These are phyloP conservation scores for Fraxinus velutina DNA, from an alignment of 305 asterid genomes.

Conservation along the genomic window DNA sequence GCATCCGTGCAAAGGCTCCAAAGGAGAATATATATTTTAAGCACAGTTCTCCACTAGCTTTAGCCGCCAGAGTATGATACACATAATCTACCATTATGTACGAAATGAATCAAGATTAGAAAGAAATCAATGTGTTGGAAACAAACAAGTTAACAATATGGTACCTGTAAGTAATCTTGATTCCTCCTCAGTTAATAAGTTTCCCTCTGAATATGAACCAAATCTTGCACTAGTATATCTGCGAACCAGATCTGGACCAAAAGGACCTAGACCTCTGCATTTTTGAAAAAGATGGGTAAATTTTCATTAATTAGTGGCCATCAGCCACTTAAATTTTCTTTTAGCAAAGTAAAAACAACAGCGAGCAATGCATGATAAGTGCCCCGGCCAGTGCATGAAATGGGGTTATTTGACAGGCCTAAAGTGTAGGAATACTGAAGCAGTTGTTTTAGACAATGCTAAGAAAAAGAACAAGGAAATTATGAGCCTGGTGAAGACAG, in stretches of 20 bases:
- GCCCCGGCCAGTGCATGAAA: neutral
- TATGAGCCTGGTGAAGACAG: neutral
- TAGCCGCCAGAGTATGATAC: slow-evolving; percentile 79
- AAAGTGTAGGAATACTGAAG: neutral
- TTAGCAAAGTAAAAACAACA: neutral
- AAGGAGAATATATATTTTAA: slow-evolving; percentile 69
- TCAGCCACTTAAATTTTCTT: neutral
- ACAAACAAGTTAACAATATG: slow-evolving; percentile 1
- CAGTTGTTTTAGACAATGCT: neutral
- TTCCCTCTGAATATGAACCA: slow-evolving; percentile 49
- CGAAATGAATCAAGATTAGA: slow-evolving; percentile 22
- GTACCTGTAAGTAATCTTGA: slow-evolving; percentile 67
- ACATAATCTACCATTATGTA: slow-evolving; percentile 47
- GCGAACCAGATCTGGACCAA: slow-evolving; percentile 71
- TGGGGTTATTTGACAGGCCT: neutral
- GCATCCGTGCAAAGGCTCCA: slow-evolving; percentile 73
- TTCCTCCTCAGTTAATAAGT: slow-evolving; percentile 52
- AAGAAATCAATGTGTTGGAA: slow-evolving; percentile 12
- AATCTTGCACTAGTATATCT: slow-evolving; percentile 65
- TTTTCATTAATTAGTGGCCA: neutral
- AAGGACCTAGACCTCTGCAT: slow-evolving; percentile 78
- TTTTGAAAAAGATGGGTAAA: neutral
- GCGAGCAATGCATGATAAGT: neutral
- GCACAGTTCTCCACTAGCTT: slow-evolving; percentile 80
- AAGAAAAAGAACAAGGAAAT: neutral